These are phyloP conservation scores for Mortierella sp. DNA, from an alignment of 371 early-diverging fungal species.

Conservation along the genomic window DNA sequence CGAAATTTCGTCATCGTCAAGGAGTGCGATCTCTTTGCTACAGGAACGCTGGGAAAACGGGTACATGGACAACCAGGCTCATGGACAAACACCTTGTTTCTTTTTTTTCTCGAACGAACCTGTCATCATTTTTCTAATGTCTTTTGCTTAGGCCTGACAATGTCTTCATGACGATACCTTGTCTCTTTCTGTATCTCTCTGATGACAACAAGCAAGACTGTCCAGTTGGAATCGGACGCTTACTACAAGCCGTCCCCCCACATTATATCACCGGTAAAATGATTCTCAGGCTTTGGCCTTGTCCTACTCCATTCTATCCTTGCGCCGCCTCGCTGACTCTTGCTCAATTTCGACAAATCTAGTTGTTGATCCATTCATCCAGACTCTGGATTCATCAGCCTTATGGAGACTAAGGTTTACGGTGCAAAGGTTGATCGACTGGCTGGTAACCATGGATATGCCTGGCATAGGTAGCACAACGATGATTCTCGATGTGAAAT, in stretches of 20 bases:
- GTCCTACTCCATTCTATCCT: not conserved
- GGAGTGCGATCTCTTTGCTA: conserved; percentile 23
- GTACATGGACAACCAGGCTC: too few relatives aligned
- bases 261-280: conserved; percentile 27
- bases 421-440: conserved; percentile 34
- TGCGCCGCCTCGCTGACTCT: not conserved
- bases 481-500: too few relatives aligned
- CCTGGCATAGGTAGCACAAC: conserved; percentile 42
- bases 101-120: too few relatives aligned
- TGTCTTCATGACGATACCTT: conserved; percentile 38
- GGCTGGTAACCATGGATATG: conserved; percentile 39
- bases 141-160: conserved; percentile 23
- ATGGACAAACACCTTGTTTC: too few relatives aligned
- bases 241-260: conserved; percentile 32
- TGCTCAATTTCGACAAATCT: not conserved
- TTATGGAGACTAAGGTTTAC: conserved; percentile 35
- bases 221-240: conserved; percentile 27
- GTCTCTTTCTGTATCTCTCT: conserved; percentile 28
- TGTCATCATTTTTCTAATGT: not conserved
- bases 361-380: conserved; percentile 47
- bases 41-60: conserved; percentile 38
- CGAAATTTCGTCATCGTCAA: conserved; percentile 3
- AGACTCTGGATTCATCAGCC: conserved; percentile 19
- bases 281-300: not conserved
- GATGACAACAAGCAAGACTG: conserved; percentile 30